These are phyloP conservation scores for Asterochloris sp. DNA, from an alignment of 139 green algal genomes.

Conservation along the genomic window DNA sequence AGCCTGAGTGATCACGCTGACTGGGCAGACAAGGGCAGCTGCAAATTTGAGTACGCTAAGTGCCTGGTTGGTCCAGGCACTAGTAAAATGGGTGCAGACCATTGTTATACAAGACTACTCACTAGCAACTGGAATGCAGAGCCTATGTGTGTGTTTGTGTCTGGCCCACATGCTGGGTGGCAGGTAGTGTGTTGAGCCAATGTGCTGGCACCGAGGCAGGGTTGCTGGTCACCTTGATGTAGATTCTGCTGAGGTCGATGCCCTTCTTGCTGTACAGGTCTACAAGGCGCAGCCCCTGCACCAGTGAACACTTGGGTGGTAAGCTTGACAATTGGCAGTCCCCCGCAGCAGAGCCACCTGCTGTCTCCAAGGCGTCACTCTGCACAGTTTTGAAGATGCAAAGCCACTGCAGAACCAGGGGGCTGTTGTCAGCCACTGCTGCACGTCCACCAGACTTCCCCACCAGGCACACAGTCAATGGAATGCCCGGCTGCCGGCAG, in stretches of 20 bases:
- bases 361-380: too few species aligned
- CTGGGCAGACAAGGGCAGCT: too few species aligned
- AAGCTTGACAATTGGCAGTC: too few species aligned
- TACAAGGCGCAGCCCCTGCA: slow-evolving; percentile 50
- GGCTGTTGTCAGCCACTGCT: too few species aligned
- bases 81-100: too few species aligned
- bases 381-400: too few species aligned
- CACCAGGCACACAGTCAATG: neutral
- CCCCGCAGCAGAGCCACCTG: too few species aligned
- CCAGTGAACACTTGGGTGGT: neutral
- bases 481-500: slow-evolving; percentile 3
- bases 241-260: slow-evolving; percentile 41
- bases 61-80: too few species aligned
- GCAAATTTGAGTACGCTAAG: too few species aligned
- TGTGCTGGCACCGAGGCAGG: neutral
- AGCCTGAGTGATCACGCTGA: neutral
- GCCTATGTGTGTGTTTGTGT: too few species aligned
- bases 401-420: too few species aligned
- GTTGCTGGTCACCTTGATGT: slow-evolving; percentile 42
- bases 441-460: too few species aligned
- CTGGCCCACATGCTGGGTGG: neutral
- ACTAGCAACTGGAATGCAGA: neutral
- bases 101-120: neutral
- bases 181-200: neutral
- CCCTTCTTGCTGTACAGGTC: slow-evolving; percentile 66